Base-by-base conservation (phyloP, 768 basidiomycete genomes). In the Termitomyces sp. region DNA sequence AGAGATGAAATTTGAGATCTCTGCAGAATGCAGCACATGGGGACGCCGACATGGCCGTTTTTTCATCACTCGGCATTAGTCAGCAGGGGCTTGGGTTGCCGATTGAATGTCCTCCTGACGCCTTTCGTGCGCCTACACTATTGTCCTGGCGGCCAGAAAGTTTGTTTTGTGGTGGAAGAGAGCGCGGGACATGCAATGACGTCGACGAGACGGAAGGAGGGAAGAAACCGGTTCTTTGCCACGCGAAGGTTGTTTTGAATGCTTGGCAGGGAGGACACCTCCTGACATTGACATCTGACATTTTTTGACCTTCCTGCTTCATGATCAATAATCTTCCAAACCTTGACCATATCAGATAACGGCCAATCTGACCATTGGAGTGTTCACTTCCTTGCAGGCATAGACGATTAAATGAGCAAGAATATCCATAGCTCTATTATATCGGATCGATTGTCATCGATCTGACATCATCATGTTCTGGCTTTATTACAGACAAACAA, bases 21-120 rank as follows among this genome's bases (percentile, higher is more conserved):
- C 32, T 44, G 18, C 22, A 32, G 27, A n/a, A 37, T 37, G 50
- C 41, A 13, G 53, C 56, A 52, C 46, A 60, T 53, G 59, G 41
- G n/a, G 16, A 52, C 51, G 26, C 24, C 49, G 49, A 50, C 34
- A 16, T 22, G 20, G 20, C 52, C 52, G 51, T 12, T 26, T 52
- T 52, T 52, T 37, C 60, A 61, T 61, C 60, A 58, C 12, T 61
- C 44, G 34, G 32, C 16, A 52, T 61, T 58, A 61, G 53, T 61
- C 42, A 61, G 48, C 60, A 51, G 50, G n/a, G 59, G 20, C 46
- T 60, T 48, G 29, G 31, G 14, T 53, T 37, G 13, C 53, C 43
- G 44, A 27, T 37, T 32, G 18, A 6, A 59, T 32, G 42, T 3
- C 47, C 53, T 46, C 46, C 53, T 50, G 46, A 51, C 48, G 20